phyloP scores from a whole-genome alignment of 2,329 filamentous ascomycete genomes.

The Penicillium sp. region DNA sequence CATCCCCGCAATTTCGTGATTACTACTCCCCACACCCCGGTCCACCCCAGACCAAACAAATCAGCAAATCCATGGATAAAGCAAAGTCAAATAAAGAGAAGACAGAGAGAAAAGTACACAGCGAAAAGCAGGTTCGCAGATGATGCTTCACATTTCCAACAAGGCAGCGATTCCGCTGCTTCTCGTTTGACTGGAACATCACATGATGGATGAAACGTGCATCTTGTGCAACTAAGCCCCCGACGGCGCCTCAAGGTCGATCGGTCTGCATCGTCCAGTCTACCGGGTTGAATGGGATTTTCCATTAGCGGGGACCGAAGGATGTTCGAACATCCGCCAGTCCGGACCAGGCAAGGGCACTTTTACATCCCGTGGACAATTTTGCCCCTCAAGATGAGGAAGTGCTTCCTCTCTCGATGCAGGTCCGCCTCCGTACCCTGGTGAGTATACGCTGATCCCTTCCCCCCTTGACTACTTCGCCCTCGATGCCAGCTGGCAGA shows the following conservation, averaged over 20 bases:
- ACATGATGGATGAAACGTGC: conserved; percentile 33
- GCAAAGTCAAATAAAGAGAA: not conserved
- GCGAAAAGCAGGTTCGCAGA: conserved; percentile 7
- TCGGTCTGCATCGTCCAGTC: conserved; percentile 13
- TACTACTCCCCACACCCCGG: conserved; percentile 1
- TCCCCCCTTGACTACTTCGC: conserved; percentile 1
- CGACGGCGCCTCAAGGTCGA: conserved; percentile 9
- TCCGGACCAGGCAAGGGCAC: not conserved
- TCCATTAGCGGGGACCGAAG: not conserved
- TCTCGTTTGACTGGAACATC: conserved; percentile 19
- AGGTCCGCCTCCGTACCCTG: not conserved
- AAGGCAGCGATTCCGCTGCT: not conserved
- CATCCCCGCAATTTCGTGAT: conserved; percentile 9
- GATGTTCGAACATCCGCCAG: not conserved
- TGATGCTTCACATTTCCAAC: conserved; percentile 8
- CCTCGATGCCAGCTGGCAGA: conserved; percentile 23
- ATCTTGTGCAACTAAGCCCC: conserved; percentile 19
- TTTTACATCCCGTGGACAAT: not conserved
- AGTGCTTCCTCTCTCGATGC: not conserved
- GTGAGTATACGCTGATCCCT: conserved; percentile 6
- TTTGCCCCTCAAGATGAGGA: not conserved
- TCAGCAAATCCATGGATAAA: conserved; percentile 8
- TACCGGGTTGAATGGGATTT: conserved; percentile 7
- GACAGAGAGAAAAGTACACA: not conserved
- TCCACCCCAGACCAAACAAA: conserved; percentile 9